phyloP scores from a whole-genome alignment of 257 asterid genomes.

The Fraxinus cuspidata region DNA sequence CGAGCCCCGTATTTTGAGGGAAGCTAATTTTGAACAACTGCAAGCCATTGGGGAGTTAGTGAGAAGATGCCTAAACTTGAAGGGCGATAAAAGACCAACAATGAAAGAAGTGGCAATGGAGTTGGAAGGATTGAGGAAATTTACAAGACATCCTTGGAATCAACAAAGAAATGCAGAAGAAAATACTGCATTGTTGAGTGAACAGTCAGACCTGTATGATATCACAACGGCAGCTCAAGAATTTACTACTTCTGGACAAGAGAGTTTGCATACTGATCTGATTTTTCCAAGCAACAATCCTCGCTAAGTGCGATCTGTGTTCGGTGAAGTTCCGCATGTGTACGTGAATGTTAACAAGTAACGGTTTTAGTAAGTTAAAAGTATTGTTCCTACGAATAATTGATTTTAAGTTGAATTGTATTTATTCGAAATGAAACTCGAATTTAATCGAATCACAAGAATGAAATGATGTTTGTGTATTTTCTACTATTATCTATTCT shows the following conservation, averaged over 20 bases:
- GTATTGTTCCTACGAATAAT: no score
- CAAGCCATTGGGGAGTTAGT: conserved; percentile 11
- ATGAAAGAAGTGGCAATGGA: conserved; percentile 58
- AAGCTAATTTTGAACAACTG: conserved; percentile 31
- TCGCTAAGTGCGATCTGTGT: background rate
- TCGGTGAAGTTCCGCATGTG: no score
- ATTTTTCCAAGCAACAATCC: conserved; percentile 16
- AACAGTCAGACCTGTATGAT: conserved; percentile 33
- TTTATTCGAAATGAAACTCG: no score
- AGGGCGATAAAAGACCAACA: conserved; percentile 37
- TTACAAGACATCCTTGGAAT: conserved; percentile 40
- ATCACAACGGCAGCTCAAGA: conserved; percentile 21
- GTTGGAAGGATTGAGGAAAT: conserved; percentile 47
- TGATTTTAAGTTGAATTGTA: no score
- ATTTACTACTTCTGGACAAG: conserved; percentile 27
- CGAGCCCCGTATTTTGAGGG: conserved; percentile 24
- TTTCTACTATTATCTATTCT: no score
- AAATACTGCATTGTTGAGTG: conserved; percentile 20
- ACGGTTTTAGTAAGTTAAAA: no score
- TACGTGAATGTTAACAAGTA: no score
- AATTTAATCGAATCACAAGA: no score
- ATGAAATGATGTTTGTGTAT: no score
- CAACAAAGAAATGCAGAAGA: conserved; percentile 24
- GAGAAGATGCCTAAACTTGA: conserved; percentile 20
- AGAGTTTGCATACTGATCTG: conserved; percentile 18